These are phyloP conservation scores for Quercus tomentella DNA, from an alignment of 331 rosid species.

Conservation along the genomic window DNA sequence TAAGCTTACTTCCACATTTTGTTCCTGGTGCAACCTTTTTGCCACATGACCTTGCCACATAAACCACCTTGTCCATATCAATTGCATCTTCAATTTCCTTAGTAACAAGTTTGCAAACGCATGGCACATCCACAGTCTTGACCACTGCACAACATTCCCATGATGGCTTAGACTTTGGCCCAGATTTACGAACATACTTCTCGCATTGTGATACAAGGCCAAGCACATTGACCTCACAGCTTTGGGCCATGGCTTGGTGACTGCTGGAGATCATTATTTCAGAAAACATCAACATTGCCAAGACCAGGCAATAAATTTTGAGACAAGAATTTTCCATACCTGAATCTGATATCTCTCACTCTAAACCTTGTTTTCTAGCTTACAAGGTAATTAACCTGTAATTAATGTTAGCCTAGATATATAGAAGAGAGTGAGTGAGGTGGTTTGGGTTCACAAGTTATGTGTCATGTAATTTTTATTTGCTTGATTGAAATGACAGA, in stretches of 20 bases:
- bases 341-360: too few relatives aligned
- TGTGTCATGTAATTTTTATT: too few relatives aligned
- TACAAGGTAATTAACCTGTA: too few relatives aligned
- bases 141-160: slow-evolving; percentile 30
- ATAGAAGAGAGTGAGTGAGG: too few relatives aligned
- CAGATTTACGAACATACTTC: slow-evolving; percentile 18
- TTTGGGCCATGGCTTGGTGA: slow-evolving; percentile 23
- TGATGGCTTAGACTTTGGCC: slow-evolving; percentile 30
- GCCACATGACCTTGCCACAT: slow-evolving; percentile 37
- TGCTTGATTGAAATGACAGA: too few relatives aligned
- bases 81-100: slow-evolving; percentile 13
- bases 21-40: slow-evolving; percentile 22
- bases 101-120: slow-evolving; percentile 28
- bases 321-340: too few relatives aligned
- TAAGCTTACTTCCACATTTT: slow-evolving; percentile 39
- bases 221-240: slow-evolving; percentile 16
- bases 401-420: too few relatives aligned
- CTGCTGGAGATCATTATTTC: slow-evolving; percentile 19
- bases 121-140: slow-evolving; percentile 4
- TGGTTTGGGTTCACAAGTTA: too few relatives aligned
- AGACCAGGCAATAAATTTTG: not conserved
- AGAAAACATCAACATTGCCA: slow-evolving; percentile 13
- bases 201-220: slow-evolving; percentile 4
- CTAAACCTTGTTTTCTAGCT: too few relatives aligned
- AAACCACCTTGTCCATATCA: slow-evolving; percentile 22